Evolutionary conservation across 148 eudicot genomes (phyloP).

Genomic region (Linanthus parryae): DNA sequence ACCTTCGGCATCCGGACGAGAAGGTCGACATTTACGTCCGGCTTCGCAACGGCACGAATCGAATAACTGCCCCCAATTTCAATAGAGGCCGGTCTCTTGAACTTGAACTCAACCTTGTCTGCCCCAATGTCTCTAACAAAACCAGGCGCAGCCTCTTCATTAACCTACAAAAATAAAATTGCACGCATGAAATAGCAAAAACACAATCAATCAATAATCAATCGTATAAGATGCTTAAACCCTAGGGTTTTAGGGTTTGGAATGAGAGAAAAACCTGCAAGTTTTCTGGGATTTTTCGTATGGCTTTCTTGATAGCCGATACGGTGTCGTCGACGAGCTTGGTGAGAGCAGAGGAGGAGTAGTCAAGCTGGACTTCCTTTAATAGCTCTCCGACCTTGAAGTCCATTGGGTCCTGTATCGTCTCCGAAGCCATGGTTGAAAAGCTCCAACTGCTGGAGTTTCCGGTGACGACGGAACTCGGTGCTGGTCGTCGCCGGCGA

Average conservation of each 20-base stretch:
- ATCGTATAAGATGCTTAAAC: background rate
- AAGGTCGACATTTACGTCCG: conserved; percentile 70
- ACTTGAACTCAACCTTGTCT: conserved; percentile 82
- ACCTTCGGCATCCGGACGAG: conserved; percentile 90
- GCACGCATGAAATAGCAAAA: background rate
- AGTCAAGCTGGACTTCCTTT: conserved; percentile 61
- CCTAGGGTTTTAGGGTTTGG: conserved; percentile 17
- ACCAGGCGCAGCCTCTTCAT: conserved; percentile 58
- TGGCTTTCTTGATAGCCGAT: conserved; percentile 39
- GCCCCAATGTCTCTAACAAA: conserved; percentile 85
- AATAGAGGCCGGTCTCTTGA: conserved; percentile 60
- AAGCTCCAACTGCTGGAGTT: too few species aligned
- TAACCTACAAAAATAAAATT: conserved; percentile 38
- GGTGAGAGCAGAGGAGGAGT: conserved; percentile 47
- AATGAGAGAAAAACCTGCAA: conserved; percentile 32
- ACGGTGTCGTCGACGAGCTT: conserved; percentile 39
- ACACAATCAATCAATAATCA: background rate
- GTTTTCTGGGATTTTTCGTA: conserved; percentile 51
- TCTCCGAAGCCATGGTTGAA: conserved; percentile 10
- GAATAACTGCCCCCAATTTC: conserved; percentile 83
- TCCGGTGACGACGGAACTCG: too few species aligned
- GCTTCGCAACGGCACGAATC: conserved; percentile 50
- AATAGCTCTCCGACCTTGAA: conserved; percentile 57
- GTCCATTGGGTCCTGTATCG: conserved; percentile 27
- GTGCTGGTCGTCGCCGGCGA: too few species aligned